Percentiles rank a stretch among this genome's conserved stretches.
These are phyloP conservation scores for Acacia crassicarpa DNA, from an alignment of 306 rosid species.

Conservation along the genomic window DNA sequence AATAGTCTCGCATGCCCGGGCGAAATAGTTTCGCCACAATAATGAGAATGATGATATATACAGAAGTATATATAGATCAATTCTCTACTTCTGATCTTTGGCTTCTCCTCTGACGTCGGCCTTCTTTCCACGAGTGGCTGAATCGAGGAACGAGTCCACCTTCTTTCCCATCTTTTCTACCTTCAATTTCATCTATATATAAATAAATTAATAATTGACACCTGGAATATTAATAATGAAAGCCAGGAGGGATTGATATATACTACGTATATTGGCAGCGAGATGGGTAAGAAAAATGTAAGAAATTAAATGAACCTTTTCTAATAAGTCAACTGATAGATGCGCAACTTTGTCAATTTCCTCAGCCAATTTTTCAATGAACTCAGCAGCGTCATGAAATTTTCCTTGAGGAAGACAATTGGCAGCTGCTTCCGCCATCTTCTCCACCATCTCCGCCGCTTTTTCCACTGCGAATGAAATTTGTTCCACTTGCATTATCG, in stretches of 20 bases:
- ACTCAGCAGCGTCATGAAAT: constrained; percentile 28
- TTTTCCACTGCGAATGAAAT: constrained; percentile 36
- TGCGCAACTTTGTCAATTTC: constrained; percentile 29
- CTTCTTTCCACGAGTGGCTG: neutral
- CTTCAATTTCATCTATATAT: constrained; percentile 27
- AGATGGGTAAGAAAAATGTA: neutral
- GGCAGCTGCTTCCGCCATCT: constrained; percentile 45
- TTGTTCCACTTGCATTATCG: no score
- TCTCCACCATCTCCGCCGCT: constrained; percentile 53
- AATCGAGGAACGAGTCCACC: neutral
- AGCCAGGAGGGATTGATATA: neutral
- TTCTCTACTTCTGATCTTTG: no score
- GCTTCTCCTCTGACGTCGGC: neutral
- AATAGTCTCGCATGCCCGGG: no score
- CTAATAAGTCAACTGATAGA: constrained; percentile 26
- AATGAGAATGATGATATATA: no score
- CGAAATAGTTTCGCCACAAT: no score
- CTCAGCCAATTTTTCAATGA: constrained; percentile 37
- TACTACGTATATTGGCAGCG: neutral
- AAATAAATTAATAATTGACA: neutral
- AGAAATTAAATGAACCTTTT: constrained; percentile 32
- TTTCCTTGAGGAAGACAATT: constrained; percentile 45
- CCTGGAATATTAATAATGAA: neutral
- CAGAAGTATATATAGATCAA: no score
- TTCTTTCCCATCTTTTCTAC: neutral